These are phyloP conservation scores for Mycosphaerella sp. DNA, from an alignment of 2,329 filamentous ascomycete genomes.

Conservation along the genomic window DNA sequence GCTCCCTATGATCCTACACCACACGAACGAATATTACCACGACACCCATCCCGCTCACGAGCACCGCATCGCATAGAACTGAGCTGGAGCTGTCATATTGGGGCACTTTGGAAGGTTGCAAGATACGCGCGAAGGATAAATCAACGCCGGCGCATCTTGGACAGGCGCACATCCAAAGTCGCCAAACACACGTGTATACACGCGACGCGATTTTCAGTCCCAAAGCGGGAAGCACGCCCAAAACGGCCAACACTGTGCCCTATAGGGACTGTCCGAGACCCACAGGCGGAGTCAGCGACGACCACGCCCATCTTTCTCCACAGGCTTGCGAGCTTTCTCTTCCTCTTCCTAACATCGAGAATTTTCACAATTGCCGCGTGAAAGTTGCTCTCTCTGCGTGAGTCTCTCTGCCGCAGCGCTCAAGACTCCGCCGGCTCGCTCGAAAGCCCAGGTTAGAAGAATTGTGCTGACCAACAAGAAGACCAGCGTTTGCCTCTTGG, in stretches of 20 bases:
- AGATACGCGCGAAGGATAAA: conserved; percentile 1
- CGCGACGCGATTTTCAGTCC: not conserved
- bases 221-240: not conserved
- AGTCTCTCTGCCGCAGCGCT: conserved; percentile 4
- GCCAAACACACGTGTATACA: not conserved
- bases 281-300: not conserved
- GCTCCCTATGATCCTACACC: not conserved
- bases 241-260: not conserved
- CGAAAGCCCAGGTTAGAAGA: not conserved
- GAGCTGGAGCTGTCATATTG: not conserved
- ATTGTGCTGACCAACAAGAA: not conserved
- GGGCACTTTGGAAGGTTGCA: not conserved
- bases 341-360: not conserved
- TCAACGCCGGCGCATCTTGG: conserved; percentile 6
- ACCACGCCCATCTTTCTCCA: not conserved
- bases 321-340: conserved; percentile 8
- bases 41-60: conserved; percentile 1
- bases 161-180: not conserved
- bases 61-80: conserved; percentile 3
- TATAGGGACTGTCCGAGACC: conserved; percentile 3
- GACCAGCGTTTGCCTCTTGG: not conserved
- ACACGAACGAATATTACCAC: conserved; percentile 1
- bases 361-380: conserved; percentile 1
- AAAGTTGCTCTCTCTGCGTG: not conserved
- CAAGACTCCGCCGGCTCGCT: not conserved